Evolutionary conservation across 805 yeast species (phyloP).

Genomic region (Candida awuae): DNA sequence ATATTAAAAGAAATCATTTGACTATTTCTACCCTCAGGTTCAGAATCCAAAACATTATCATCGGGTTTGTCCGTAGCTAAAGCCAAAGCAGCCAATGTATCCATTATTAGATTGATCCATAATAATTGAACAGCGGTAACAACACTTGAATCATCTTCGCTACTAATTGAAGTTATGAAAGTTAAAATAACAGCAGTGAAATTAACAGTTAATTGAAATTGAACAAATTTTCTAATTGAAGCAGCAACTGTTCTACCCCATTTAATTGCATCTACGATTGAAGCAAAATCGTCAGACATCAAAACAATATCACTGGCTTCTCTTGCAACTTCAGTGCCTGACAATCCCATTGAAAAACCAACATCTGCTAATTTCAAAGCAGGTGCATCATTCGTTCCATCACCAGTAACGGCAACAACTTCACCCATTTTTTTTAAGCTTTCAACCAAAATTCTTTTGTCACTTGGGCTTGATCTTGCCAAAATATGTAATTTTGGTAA

Average conservation of each 20-base stretch:
- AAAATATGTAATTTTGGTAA: conserved; percentile 76
- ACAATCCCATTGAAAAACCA: conserved; percentile 97
- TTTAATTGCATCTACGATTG: conserved; percentile 92
- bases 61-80: conserved; percentile 97
- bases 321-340: conserved; percentile 98
- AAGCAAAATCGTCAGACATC: conserved; percentile 91
- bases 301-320: conserved; percentile 98
- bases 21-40: conserved; percentile 74
- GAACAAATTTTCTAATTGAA: conserved; percentile 91
- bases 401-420: conserved; percentile 98
- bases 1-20: conserved; percentile 83
- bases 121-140: conserved; percentile 93
- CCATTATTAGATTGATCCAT: conserved; percentile 98
- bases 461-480: conserved; percentile 95
- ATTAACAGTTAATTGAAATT: conserved; percentile 93
- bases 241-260: conserved; percentile 98
- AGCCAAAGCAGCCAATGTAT: conserved; percentile 94
- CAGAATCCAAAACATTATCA: conserved; percentile 63
- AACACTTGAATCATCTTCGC: conserved; percentile 72
- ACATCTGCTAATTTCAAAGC: conserved; percentile 95
- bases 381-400: conserved; percentile 98
- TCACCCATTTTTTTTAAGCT: conserved; percentile 74
- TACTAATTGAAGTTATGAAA: conserved; percentile 87
- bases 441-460: conserved; percentile 79
- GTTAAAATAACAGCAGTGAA: conserved; percentile 94